Conservation (phyloP, 192 early-diverging fungal species). For the Dissophora globulifera region DNA sequence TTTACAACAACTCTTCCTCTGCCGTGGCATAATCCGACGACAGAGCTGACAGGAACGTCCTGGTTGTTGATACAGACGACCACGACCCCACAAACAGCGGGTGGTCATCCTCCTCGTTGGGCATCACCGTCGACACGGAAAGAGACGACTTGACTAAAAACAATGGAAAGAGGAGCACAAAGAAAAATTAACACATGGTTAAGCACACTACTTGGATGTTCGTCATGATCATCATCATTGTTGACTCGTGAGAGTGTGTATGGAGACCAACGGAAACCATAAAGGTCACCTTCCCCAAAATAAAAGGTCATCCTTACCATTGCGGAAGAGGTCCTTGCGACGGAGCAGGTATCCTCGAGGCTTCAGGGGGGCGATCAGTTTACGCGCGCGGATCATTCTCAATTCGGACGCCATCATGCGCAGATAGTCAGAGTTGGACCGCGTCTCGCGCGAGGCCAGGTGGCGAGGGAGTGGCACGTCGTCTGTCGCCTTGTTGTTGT, state of each 20-base stretch:
- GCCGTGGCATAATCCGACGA: slow-evolving; percentile 38
- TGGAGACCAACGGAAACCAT: not conserved
- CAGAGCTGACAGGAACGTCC: slow-evolving; percentile 17
- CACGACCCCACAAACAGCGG: slow-evolving; percentile 29
- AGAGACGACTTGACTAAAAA: slow-evolving; percentile 29
- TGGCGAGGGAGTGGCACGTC: slow-evolving; percentile 21
- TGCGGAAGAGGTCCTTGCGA: slow-evolving; percentile 48
- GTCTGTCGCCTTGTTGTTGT: not conserved
- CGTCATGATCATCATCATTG: not conserved
- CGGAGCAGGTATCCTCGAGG: slow-evolving; percentile 53
- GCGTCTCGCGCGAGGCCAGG: slow-evolving; percentile 35
- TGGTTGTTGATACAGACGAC: slow-evolving; percentile 26
- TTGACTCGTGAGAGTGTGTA: not conserved
- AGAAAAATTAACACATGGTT: not conserved
- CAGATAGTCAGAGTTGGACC: slow-evolving; percentile 58
- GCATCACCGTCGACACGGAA: slow-evolving; percentile 10
- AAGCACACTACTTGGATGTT: not conserved
- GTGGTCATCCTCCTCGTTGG: slow-evolving; percentile 16
- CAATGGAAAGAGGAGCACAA: not conserved
- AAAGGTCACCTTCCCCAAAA: not conserved
- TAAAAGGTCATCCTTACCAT: slow-evolving; percentile 13
- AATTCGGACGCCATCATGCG: slow-evolving; percentile 60
- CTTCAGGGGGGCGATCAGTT: slow-evolving; percentile 57
- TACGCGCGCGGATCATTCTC: slow-evolving; percentile 64
- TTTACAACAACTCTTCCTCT: too few relatives aligned